phyloP scores from a whole-genome alignment of 148 eudicot species.

The Beta vulgaris region DNA sequence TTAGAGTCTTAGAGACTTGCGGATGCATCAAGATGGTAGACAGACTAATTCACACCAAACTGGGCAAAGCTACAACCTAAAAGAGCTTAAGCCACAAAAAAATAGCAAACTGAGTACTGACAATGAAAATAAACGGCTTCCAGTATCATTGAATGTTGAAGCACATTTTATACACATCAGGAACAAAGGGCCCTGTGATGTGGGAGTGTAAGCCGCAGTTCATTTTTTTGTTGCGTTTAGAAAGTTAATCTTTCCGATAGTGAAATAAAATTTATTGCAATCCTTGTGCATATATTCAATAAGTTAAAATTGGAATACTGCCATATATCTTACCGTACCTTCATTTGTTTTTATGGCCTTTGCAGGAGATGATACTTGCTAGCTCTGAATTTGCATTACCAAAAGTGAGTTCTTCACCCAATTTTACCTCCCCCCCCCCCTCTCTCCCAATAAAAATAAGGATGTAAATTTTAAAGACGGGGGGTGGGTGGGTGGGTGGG shows the following conservation, averaged over 20 bases:
- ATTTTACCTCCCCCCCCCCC: not conserved
- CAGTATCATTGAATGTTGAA: too few species aligned
- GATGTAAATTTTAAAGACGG: not conserved
- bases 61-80: too few species aligned
- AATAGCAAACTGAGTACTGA: too few species aligned
- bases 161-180: too few species aligned
- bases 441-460: not conserved
- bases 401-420: slow-evolving; percentile 42
- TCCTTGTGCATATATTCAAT: not conserved
- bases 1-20: too few species aligned
- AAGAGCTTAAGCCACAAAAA: too few species aligned
- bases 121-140: too few species aligned
- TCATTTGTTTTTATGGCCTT: slow-evolving; percentile 2
- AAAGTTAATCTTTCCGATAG: not conserved
- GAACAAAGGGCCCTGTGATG: too few species aligned
- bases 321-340: not conserved
- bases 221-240: not conserved
- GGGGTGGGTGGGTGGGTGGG: not conserved
- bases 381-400: slow-evolving; percentile 40
- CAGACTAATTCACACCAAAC: too few species aligned
- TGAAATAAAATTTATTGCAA: not conserved
- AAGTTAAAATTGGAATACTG: not conserved
- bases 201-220: too few species aligned
- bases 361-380: slow-evolving; percentile 71
- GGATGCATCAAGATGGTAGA: too few species aligned